Evolutionary conservation across 2,329 filamentous ascomycete genomes (phyloP), one percentile per base, ranked within the genome.

Genomic region (Aphanoascus verrucosus): DNA sequence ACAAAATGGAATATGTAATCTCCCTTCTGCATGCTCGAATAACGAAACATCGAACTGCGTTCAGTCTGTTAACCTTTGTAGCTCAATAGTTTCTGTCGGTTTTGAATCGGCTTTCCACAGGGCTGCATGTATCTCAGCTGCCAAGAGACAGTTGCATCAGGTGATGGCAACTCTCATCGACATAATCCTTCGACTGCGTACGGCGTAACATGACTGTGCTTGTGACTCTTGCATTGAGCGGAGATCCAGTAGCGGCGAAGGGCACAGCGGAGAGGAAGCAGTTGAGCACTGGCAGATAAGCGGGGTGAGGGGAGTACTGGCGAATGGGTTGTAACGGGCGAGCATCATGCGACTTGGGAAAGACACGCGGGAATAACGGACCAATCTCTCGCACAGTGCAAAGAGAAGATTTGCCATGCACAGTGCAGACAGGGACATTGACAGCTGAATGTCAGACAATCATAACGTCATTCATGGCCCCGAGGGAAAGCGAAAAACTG

Each of bases 71-170:
- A 40, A 32, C 42, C 31, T 31, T 45, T 38, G 41, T 34, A 42
- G 14, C 20, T 9, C 32, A 7, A 19, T 28, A 44, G 34, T 17
- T 44, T 15, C 37, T 50, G 23, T 35, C 20, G 23, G 23, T 28
- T 50, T 5, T 49, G 48, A 38, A 34, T 43, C 32, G n/a, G 20
- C 7, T 49, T 49, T 40, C 4, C 32, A 28, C 28, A 28, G 34
- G 42, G 42, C 50, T 46, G 41, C 42, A 41, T 45, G 34, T n/a
- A 38, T 40, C 19, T 52, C 50, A 52, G 50, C 50, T 52, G 50
- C 50, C 50, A 52, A 52, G 50, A 46, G 15, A n/a, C 32, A 31
- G 12, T 19, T 28, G 32, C 40, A 46, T 46, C 50, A 52, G 50
- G 43, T 51, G 49, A 43, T 31, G 31, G 44, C 12, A n/a, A 32